Evolutionary conservation across 2,329 filamentous ascomycete genomes (phyloP).

Genomic region (Fusarium buharicum): DNA sequence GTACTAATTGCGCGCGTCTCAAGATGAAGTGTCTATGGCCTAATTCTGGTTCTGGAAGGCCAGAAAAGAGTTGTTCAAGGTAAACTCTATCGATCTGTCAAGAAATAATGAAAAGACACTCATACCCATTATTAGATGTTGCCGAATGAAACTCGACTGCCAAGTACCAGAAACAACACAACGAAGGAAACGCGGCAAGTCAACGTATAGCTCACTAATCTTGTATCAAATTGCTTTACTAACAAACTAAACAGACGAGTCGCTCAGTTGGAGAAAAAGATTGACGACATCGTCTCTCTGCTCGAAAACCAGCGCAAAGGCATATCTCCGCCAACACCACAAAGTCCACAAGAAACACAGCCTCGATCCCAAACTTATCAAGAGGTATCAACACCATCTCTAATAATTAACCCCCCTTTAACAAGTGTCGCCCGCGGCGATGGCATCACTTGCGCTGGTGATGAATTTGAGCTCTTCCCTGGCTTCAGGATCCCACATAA

Average conservation of each 20-base stretch:
- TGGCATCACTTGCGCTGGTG: not conserved
- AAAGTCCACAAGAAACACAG: constrained; percentile 34
- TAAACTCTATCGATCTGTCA: not conserved
- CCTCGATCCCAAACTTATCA: not conserved
- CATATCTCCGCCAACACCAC: constrained; percentile 40
- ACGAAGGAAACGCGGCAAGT: constrained; percentile 51
- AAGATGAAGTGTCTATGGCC: constrained; percentile 54
- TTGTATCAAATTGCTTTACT: not conserved
- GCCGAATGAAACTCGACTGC: constrained; percentile 50
- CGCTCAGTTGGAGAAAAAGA: constrained; percentile 53
- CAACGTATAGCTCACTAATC: constrained; percentile 43
- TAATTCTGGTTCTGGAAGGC: constrained; percentile 30
- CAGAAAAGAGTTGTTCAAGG: constrained; percentile 45
- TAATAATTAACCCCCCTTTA: not conserved
- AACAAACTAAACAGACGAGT: constrained; percentile 46
- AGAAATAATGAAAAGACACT: not conserved
- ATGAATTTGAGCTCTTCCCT: constrained; percentile 48
- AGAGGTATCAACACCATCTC: not conserved
- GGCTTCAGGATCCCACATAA: constrained; percentile 49
- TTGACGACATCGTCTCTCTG: constrained; percentile 54
- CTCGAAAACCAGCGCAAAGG: constrained; percentile 48
- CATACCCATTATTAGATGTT: constrained; percentile 45
- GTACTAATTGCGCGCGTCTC: constrained; percentile 49
- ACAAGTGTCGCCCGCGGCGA: not conserved
- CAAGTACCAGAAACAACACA: constrained; percentile 49